A percentile compares a stretch with the other conserved stretches of the same genome.
These are phyloP conservation scores for Rubia peregrina DNA, from an alignment of 305 asterid genomes.

Conservation along the genomic window DNA sequence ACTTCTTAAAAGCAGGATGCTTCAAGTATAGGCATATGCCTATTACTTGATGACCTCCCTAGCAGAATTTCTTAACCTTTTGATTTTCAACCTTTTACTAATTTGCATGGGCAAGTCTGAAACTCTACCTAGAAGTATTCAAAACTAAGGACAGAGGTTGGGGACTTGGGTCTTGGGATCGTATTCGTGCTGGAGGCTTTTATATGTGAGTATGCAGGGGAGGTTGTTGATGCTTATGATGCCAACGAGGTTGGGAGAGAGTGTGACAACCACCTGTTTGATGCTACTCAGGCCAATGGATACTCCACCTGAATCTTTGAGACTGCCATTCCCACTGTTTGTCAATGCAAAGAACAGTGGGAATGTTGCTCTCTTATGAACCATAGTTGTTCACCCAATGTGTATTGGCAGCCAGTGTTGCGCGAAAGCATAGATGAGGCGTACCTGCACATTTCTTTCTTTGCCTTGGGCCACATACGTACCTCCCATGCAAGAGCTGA, in stretches of 20 bases:
- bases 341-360: conserved; percentile 63
- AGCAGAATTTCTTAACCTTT: neutral
- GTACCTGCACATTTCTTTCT: conserved; percentile 71
- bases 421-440: conserved; percentile 53
- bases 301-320: conserved; percentile 29
- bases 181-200: conserved; percentile 77
- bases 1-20: neutral
- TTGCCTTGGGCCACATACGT: conserved; percentile 71
- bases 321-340: conserved; percentile 54
- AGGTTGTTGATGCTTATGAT: conserved; percentile 37
- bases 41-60: neutral
- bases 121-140: conserved; percentile 67
- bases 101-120: conserved; percentile 37
- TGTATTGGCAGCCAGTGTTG: conserved; percentile 70
- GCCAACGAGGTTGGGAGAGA: conserved; percentile 35
- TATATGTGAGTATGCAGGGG: conserved; percentile 90
- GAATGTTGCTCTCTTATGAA: conserved; percentile 87
- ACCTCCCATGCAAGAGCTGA: conserved; percentile 93
- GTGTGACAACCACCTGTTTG: conserved; percentile 48
- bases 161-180: conserved; percentile 98
- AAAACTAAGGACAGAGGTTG: conserved; percentile 77
- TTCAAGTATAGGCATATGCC: neutral
- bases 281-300: conserved; percentile 65
- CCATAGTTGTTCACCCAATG: conserved; percentile 82
- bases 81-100: neutral